Evolutionary conservation across 2,329 filamentous ascomycete genomes (phyloP), one percentile per base, ranked within the genome.

Genomic region (Elsinoe ampelina): DNA sequence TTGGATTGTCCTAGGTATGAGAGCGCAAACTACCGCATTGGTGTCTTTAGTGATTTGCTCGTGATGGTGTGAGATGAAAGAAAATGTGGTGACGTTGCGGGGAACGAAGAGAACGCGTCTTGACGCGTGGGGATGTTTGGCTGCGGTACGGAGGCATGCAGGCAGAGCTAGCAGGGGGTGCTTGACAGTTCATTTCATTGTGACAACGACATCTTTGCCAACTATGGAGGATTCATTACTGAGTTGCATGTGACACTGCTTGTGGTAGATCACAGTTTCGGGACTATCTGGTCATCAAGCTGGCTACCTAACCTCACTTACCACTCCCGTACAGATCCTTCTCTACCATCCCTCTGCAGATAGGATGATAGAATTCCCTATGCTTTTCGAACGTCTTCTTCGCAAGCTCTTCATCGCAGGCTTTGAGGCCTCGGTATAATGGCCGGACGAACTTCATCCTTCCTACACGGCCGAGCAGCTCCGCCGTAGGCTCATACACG

Each of bases 401-500:
- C 0, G 93, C 92, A 65, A 95, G 72, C 22, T 83, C 75, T 47
- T 82, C 77, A 72, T 96, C 85, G 38, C 87, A 81, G 69, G 84
- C 83, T 66, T 86, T 85, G 63, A 98, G 74, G 51, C 82, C 80
- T 60, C 86, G 80, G 74, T 86, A 96, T 66, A 97, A 73, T 19
- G 92, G 89, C 48, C 92, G 79, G 58, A 97, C 92, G 71, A 92
- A 97, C 80, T 97, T 97, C 93, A 98, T 97, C 58, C 93, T 78
- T 11, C 93, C 93, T 20, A 96, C 90, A 54, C 79, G 78, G 32
- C 88, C 87, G 38, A 97, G 76, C 57, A 96, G 75, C 58, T 87
- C 81, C 1, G 86, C 83, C 0, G 89, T 82, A 1, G 85, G 84
- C 59, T 81, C 68, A 65, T 92, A 89, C 36, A 86, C 81, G 58